Evolutionary conservation across 257 asterid species (phyloP).

Genomic region (Coffea eugenioides): DNA sequence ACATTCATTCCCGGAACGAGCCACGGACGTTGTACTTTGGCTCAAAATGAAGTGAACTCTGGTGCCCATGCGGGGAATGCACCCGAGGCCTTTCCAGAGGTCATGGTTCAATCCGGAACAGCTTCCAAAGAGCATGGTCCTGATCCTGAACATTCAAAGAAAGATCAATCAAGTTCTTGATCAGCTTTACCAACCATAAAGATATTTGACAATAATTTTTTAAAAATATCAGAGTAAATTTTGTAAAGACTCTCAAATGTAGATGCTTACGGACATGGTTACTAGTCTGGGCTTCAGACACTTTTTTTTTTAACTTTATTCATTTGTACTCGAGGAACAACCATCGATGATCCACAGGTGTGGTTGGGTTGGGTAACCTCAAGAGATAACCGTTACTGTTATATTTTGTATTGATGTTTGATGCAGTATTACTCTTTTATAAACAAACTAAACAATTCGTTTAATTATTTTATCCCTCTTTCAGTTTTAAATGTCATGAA

Average conservation of each 20-base stretch:
- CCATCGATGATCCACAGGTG: too few species aligned
- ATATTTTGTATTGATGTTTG: background rate
- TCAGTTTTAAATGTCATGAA: background rate
- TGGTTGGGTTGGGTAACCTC: background rate
- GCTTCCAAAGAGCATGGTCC: background rate
- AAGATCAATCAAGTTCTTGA: constrained; percentile 14
- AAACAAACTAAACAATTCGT: background rate
- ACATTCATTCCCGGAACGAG: constrained; percentile 46
- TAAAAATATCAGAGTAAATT: background rate
- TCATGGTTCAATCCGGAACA: background rate
- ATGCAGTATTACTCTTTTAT: background rate
- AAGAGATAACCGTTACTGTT: background rate
- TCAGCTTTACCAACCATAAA: background rate
- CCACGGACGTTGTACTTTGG: constrained; percentile 49
- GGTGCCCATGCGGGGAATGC: constrained; percentile 3
- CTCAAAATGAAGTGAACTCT: constrained; percentile 15
- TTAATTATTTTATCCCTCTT: background rate
- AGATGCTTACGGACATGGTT: background rate
- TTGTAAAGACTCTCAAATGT: background rate
- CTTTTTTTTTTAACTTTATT: background rate
- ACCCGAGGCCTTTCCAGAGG: constrained; percentile 11
- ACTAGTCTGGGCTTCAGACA: too few species aligned
- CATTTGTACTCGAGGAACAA: background rate
- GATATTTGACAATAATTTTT: background rate
- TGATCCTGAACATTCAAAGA: background rate